Conservation (phyloP, 2,329 filamentous ascomycete species). For the Sporothrix globosa region DNA sequence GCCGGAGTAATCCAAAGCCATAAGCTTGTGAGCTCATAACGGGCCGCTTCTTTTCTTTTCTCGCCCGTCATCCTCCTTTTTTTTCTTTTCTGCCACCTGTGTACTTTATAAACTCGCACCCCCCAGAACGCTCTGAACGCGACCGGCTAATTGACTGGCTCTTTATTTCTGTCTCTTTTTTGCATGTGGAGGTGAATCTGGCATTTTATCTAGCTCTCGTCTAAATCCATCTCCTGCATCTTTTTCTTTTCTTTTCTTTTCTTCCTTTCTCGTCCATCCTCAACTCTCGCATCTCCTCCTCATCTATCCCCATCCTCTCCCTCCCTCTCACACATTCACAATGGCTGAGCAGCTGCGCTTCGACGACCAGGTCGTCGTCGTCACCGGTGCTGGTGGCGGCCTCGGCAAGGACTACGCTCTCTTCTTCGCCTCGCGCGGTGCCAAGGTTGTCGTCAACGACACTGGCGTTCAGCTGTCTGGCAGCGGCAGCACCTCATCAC, state of each 20-base stretch:
- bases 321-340: slow-evolving; percentile 31
- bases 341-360: slow-evolving; percentile 74
- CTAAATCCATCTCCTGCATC: not conserved
- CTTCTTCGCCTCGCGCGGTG: slow-evolving; percentile 90
- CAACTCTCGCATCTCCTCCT: not conserved
- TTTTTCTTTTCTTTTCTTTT: slow-evolving; percentile 17
- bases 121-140: slow-evolving; percentile 19
- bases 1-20: slow-evolving; percentile 21
- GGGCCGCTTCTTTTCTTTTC: not conserved
- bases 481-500: slow-evolving; percentile 23
- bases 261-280: slow-evolving; percentile 8
- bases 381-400: slow-evolving; percentile 83
- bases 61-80: not conserved
- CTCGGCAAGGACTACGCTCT: slow-evolving; percentile 80
- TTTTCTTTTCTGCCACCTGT: not conserved
- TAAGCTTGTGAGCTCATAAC: slow-evolving; percentile 24
- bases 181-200: slow-evolving; percentile 32
- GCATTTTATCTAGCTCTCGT: slow-evolving; percentile 7
- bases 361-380: slow-evolving; percentile 85
- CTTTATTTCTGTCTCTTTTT: slow-evolving; percentile 13
- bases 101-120: slow-evolving; percentile 10
- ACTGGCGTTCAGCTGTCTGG: slow-evolving; percentile 70
- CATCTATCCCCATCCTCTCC: slow-evolving; percentile 5
- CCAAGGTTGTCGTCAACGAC: slow-evolving; percentile 81
- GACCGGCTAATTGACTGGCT: slow-evolving; percentile 22